phyloP scores from a whole-genome alignment of 2,329 filamentous ascomycete species.

The Zymoseptoria pseudotritici region DNA sequence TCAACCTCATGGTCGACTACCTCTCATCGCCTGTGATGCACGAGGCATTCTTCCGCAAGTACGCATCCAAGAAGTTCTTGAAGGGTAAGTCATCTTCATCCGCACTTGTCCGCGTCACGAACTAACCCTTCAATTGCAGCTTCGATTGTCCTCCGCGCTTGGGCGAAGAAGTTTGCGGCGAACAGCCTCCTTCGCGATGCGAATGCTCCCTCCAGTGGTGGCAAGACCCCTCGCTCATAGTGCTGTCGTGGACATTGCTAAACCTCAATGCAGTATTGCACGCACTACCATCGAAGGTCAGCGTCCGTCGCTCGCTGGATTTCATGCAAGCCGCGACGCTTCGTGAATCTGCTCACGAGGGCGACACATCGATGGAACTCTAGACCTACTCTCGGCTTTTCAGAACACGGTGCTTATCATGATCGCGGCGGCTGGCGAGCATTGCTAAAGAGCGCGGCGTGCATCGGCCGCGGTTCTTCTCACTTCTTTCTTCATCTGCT shows the following conservation, averaged over 20 bases:
- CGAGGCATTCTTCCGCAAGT: constrained; percentile 99
- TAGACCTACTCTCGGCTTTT: constrained; percentile 8
- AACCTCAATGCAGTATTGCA: constrained; percentile 7
- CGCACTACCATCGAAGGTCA: constrained; percentile 3
- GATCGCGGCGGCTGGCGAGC: constrained; percentile 9
- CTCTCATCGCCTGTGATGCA: constrained; percentile 82
- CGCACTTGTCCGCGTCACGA: constrained; percentile 3
- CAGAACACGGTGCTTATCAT: constrained; percentile 12
- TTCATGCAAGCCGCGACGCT: constrained; percentile 3
- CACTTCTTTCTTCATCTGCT: constrained; percentile 4
- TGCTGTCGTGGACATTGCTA: constrained; percentile 9
- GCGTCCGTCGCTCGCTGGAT: constrained; percentile 11
- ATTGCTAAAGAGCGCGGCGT: constrained; percentile 3
- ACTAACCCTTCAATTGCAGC: constrained; percentile 45
- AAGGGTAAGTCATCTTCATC: constrained; percentile 61
- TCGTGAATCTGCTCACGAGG: constrained; percentile 6
- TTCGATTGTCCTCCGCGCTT: constrained; percentile 82
- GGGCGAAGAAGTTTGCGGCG: constrained; percentile 60
- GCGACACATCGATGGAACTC: constrained; percentile 10
- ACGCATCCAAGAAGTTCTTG: constrained; percentile 97
- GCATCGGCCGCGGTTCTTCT: constrained; percentile 3
- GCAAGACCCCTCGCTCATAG: constrained; percentile 29
- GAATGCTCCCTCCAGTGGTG: constrained; percentile 19
- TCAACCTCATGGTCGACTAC: constrained; percentile 94
- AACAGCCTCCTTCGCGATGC: constrained; percentile 27